Base-by-base conservation (phyloP, 2,329 filamentous ascomycete species). In the Tolypocladium ovalisporum region DNA sequence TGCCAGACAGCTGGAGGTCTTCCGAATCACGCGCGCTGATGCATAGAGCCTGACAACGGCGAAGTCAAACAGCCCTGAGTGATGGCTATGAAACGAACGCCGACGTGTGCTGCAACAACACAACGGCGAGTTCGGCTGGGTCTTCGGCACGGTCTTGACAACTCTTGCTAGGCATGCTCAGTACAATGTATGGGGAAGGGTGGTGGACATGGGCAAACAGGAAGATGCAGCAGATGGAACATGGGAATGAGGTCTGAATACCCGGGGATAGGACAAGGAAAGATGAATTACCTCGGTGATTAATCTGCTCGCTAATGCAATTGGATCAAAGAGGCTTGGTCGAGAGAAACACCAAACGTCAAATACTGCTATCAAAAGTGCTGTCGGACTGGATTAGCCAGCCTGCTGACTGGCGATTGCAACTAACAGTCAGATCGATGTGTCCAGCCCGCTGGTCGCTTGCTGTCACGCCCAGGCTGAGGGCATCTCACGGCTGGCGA, bases 401-500 rank as follows among this genome's bases (percentile, higher is more conserved):
- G 52, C 36, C 52, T 52, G 56, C 42, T 35, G 39, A 27, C 17
- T 36, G 36, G 19, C 22, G 29, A 12, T n/a, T 27, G 36, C 22
- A n/a, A 54, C 35, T 40, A 37, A 39, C 17, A 54, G 42, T 12
- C 42, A 40, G 42, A 29, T 19, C 44, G 53, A 37, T 6, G 36
- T 39, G 53, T 47, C 44, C 52, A 36, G 42, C 52, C 35, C 12
- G 55, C 47, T 13, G n/a, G 35, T 53, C 24, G 22, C 49, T 55
- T 51, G 52, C 40, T 17, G 40, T 55, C 49, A 49, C 40, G 57
- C 57, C 42, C 49, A 40, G 47, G 52, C 53, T 47, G 29, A 35
- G 24, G 22, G 34, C 58, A 47, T 54, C 53, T 57, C 47, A 54
- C 52, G 52, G 53, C 54, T n/a, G 56, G 39, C 27, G 54, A 40